Conservation (phyloP, 805 yeast species). For the Kazachstania bromeliacearum region DNA sequence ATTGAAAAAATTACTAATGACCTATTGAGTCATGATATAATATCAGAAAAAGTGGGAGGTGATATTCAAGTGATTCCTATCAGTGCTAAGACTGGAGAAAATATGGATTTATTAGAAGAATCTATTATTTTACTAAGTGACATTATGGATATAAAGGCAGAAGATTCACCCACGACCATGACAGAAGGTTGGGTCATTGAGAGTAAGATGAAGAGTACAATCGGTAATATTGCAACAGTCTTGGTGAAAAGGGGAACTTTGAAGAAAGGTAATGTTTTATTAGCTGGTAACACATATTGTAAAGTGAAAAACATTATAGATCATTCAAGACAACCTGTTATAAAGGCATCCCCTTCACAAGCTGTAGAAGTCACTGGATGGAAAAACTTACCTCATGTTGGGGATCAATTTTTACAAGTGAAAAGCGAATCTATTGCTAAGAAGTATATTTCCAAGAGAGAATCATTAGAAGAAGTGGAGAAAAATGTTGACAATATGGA, state of each 20-base stretch:
- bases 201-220: conserved; percentile 68
- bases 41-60: conserved; percentile 90
- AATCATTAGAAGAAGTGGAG: conserved; percentile 46
- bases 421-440: conserved; percentile 66
- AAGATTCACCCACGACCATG: conserved; percentile 35
- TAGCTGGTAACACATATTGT: conserved; percentile 83
- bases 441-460: conserved; percentile 58
- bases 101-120: conserved; percentile 85
- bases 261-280: conserved; percentile 59
- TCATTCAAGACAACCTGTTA: conserved; percentile 56
- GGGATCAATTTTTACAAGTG: conserved; percentile 75
- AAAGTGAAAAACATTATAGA: conserved; percentile 71
- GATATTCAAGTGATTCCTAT: conserved; percentile 84
- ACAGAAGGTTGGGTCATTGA: conserved; percentile 86
- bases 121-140: conserved; percentile 81
- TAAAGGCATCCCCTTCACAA: conserved; percentile 70
- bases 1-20: conserved; percentile 72
- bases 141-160: conserved; percentile 65
- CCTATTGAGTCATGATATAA: conserved; percentile 65
- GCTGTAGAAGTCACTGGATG: conserved; percentile 92
- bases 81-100: conserved; percentile 81
- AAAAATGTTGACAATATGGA: conserved; percentile 60
- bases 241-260: conserved; percentile 73
- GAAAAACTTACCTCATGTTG: conserved; percentile 88
- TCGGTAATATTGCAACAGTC: conserved; percentile 81